Evolutionary conservation across 2,329 filamentous ascomycete genomes (phyloP), one percentile per base, ranked within the genome.

Genomic region (Dactylellina leptospora): DNA sequence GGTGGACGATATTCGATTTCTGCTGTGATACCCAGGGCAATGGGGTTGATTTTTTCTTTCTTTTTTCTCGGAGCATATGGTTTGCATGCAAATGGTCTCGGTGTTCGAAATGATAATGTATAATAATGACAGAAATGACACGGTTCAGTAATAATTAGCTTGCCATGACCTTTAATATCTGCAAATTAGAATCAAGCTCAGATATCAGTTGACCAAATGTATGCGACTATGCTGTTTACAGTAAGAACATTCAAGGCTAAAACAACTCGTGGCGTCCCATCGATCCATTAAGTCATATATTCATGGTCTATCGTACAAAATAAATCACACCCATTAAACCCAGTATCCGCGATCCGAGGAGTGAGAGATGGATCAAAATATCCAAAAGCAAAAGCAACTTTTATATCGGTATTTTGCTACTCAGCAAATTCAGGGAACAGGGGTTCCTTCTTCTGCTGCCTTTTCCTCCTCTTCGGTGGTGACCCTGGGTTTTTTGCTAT

Each of bases 381-480:
- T 30, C 28, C 13, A 50, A 42, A 56, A 62, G 16, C 22, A 53
- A 51, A n/a, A n/a, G n/a, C n/a, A n/a, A 62, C 38, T 55, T 61
- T 61, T 48, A 42, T 53, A 18, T 40, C 36, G 11, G 13, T 11
- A n/a, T n/a, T n/a, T n/a, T n/a, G n/a, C n/a, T 25, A 13, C 30
- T 38, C 20, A 42, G 30, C 4, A 36, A 18, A 3, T 28, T 55
- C 28, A 63, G 30, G 55, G 20, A 25, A 71, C 27, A 4, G 51
- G 51, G 16, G 66, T 71, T n/a, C 66, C 63, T n/a, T 58, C 50
- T 28, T 61, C 64, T 5, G 58, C 63, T 4, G 71, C 71, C 42
- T 64, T 53, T 25, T 74, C 63, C 20, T 71, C 64, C 33, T 74
- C 64, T 28, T 74, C 70, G 13, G 63, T 70, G 4, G 61, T 74